Conservation (phyloP, 2,329 filamentous ascomycete species). For the Pyricularia sp. region DNA sequence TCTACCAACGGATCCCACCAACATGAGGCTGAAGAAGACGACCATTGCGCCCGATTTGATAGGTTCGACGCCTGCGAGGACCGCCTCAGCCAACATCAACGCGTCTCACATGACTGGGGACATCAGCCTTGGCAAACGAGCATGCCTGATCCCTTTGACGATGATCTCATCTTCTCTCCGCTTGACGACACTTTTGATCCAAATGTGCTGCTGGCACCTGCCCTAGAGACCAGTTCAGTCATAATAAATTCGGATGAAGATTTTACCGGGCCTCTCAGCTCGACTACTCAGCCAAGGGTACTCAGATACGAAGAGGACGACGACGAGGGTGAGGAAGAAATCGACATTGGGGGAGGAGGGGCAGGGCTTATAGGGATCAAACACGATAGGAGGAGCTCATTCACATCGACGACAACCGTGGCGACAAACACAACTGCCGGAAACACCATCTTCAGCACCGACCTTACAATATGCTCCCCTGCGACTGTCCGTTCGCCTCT, state of each 20-base stretch:
- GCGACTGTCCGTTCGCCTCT: constrained; percentile 28
- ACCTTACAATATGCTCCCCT: constrained; percentile 31
- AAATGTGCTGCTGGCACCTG: neutral
- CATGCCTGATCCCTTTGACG: neutral
- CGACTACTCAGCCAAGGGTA: neutral
- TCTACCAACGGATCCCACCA: neutral
- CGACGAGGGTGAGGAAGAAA: neutral
- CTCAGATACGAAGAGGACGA: neutral
- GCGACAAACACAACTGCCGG: constrained; percentile 1
- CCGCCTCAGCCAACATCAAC: neutral
- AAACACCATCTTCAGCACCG: constrained; percentile 16
- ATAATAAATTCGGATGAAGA: neutral
- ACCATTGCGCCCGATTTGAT: neutral
- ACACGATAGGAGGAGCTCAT: constrained; percentile 1
- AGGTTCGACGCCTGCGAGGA: neutral
- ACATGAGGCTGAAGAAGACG: neutral
- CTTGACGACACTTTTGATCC: constrained; percentile 1
- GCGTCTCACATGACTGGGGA: neutral
- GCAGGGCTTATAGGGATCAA: neutral
- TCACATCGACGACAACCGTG: neutral
- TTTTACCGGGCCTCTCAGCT: neutral
- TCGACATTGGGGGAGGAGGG: neutral
- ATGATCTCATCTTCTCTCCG: constrained; percentile 2
- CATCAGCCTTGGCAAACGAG: neutral
- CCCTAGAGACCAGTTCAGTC: neutral